Evolutionary conservation across 1,139 yeast genomes (phyloP), one percentile per base, ranked within the genome.

Genomic region (Yamadazyma spencermartinsiae): DNA sequence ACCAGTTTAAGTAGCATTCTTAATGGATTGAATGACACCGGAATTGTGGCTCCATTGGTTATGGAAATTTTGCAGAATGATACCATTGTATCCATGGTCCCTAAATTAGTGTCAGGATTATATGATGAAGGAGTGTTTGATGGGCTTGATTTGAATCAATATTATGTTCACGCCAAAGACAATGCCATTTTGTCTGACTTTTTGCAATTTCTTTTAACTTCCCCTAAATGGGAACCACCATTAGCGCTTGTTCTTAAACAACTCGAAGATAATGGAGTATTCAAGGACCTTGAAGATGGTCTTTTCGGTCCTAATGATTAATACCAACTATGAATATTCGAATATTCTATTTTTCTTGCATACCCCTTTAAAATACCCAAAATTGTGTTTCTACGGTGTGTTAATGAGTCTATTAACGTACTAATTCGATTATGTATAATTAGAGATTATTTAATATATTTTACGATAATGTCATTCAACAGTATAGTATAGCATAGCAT

Each of bases 81-180:
- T 29, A 48, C 55, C 19, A 50, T 62, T 8, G 48, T 57, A 7
- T 44, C 50, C 8, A 58, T 59, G 41, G 46, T 62, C 35, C 54
- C 52, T 8, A 50, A 55, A n/a, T 47, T 71, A 9, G 51, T 54
- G 3, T 41, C 42, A 12, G 58, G 58, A 24, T 48, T 70, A 16
- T 68, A 69, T 46, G 46, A 61, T 18, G 54, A 58, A 24, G 74
- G 73, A 3, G 66, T 56, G 1, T 58, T 70, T 33, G 54, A 65
- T 45, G 49, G 52, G 19, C 38, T 66, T 30, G 68, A 66, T 41
- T 30, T 60, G 14, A 50, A 56, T 36, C 36, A 44, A 2, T 48
- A 49, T 39, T 65, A 44, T 40, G 46, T 42, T 4, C 30, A 53
- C 15, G 57, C 58, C 17, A 70, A 68, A 45, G 54, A 58, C 35